These are phyloP conservation scores for Botrytis tulipae DNA, from an alignment of 2,329 filamentous ascomycete species.

Conservation along the genomic window DNA sequence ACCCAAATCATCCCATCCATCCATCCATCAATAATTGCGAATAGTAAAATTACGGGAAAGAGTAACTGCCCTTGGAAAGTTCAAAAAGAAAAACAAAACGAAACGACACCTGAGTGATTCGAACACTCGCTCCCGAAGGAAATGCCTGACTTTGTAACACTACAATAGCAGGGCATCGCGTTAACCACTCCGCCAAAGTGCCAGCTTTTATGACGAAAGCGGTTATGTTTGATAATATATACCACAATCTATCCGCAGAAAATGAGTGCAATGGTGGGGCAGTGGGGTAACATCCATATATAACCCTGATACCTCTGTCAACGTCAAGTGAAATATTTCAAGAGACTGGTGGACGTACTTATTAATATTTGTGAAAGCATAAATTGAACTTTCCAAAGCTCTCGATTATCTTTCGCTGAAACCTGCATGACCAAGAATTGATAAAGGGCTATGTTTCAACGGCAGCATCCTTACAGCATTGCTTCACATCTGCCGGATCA, in stretches of 20 bases:
- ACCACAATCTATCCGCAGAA: fast-evolving
- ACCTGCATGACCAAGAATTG: background rate
- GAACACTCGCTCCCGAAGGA: background rate
- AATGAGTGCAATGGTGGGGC: background rate
- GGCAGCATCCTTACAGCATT: background rate
- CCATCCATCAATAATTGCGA: background rate
- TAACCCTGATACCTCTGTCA: background rate
- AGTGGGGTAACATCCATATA: background rate
- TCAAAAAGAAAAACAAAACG: background rate
- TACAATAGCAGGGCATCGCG: constrained; percentile 1
- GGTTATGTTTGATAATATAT: fast-evolving
- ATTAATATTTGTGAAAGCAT: background rate
- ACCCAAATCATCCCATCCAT: too few species aligned
- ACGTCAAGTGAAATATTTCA: background rate
- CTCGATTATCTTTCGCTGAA: background rate
- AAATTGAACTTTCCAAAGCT: background rate
- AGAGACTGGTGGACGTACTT: too few species aligned
- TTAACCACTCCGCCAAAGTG: constrained; percentile 1
- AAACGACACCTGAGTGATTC: background rate
- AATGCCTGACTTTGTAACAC: background rate
- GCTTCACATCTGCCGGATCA: background rate
- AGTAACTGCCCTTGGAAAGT: background rate
- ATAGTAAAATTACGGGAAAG: background rate
- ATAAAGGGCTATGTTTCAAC: background rate
- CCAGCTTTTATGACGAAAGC: fast-evolving